Evolutionary conservation across 371 early-diverging fungal species (phyloP).

Genomic region (Circinella minor): DNA sequence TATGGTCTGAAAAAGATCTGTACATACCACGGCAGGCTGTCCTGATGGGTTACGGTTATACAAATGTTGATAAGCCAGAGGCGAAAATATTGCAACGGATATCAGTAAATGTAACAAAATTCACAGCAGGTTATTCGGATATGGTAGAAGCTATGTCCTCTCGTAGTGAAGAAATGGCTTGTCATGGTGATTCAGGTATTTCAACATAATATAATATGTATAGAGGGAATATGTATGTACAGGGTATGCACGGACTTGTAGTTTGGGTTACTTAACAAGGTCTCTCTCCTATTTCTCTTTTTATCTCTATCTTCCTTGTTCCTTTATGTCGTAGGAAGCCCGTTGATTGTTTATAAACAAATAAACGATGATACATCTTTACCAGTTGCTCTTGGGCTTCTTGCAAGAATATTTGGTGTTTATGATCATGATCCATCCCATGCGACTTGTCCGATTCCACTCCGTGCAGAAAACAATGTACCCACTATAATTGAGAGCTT

Average conservation of each 20-base stretch:
- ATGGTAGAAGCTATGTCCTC: constrained; percentile 33
- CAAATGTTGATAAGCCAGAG: constrained; percentile 19
- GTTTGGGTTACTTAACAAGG: not conserved
- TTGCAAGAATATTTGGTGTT: constrained; percentile 48
- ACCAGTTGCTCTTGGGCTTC: constrained; percentile 33
- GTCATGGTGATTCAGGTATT: constrained; percentile 51
- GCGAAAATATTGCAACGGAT: constrained; percentile 29
- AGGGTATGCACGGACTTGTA: too few relatives aligned
- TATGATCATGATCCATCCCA: constrained; percentile 26
- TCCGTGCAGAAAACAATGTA: not conserved
- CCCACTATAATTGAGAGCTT: constrained; percentile 24
- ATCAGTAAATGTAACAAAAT: constrained; percentile 28
- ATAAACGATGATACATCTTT: constrained; percentile 13
- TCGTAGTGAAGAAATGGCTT: constrained; percentile 29
- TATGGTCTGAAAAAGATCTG: constrained; percentile 32
- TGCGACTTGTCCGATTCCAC: constrained; percentile 37
- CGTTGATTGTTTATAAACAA: constrained; percentile 23
- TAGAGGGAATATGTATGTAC: too few relatives aligned
- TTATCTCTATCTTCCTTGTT: not conserved
- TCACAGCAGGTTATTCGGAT: constrained; percentile 17
- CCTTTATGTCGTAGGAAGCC: constrained; percentile 15
- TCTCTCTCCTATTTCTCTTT: not conserved
- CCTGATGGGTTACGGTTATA: constrained; percentile 45
- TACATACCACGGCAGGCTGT: constrained; percentile 22
- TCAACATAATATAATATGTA: too few relatives aligned